These are phyloP conservation scores for Penicillium dipodomyicola DNA, from an alignment of 495 filamentous ascomycete species.

Conservation along the genomic window DNA sequence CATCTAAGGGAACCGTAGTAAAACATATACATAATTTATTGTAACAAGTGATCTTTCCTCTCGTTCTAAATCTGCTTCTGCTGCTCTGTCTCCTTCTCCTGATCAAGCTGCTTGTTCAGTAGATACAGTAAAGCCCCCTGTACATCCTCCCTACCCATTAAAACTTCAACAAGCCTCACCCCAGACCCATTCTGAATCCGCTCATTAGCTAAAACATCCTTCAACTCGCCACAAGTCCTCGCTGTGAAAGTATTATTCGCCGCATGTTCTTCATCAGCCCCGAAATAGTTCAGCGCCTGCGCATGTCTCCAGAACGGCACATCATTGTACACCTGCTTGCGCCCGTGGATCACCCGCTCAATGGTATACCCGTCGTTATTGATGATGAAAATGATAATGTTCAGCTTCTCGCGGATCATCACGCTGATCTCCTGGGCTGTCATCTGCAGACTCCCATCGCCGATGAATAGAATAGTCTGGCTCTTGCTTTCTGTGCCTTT, in stretches of 20 bases:
- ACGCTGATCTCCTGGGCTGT: constrained; percentile 76
- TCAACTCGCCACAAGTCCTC: constrained; percentile 38
- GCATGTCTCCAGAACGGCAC: constrained; percentile 63
- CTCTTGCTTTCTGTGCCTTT: constrained; percentile 17
- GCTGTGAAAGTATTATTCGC: constrained; percentile 28
- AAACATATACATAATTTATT: background rate
- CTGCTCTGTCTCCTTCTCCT: constrained; percentile 18
- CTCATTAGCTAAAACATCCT: constrained; percentile 33
- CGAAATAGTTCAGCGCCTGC: constrained; percentile 43
- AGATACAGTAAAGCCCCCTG: constrained; percentile 30
- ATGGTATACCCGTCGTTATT: constrained; percentile 77
- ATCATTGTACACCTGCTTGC: constrained; percentile 74
- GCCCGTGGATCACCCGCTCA: constrained; percentile 71
- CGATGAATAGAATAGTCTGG: constrained; percentile 68
- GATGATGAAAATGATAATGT: constrained; percentile 71
- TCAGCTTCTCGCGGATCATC: constrained; percentile 65
- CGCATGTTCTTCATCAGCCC: constrained; percentile 34
- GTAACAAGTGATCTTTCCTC: background rate
- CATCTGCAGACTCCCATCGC: constrained; percentile 77
- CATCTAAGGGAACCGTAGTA: background rate
- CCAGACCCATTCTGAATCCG: constrained; percentile 38
- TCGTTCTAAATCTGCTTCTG: background rate
- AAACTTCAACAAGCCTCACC: constrained; percentile 44
- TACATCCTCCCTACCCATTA: constrained; percentile 48
- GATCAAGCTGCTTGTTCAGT: constrained; percentile 27